Evolutionary conservation across 805 yeast species (phyloP).

Genomic region (Debaryomyces maramus): DNA sequence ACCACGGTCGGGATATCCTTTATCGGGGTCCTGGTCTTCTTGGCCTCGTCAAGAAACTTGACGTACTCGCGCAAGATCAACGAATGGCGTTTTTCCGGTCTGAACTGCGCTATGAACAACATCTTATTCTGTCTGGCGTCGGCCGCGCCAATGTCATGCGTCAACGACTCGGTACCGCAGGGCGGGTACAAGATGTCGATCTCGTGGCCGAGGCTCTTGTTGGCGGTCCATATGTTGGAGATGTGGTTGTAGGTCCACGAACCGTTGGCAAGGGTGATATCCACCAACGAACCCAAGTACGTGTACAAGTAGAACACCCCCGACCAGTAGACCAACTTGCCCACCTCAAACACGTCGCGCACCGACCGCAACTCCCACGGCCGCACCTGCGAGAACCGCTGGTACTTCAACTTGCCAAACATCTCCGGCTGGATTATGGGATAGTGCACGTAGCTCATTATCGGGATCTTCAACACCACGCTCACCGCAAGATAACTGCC

Average conservation of each 20-base stretch:
- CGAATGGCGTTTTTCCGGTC: conserved; percentile 91
- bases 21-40: conserved; percentile 15
- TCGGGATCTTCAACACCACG: conserved; percentile 63
- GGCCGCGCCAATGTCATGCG: conserved; percentile 11
- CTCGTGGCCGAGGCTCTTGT: conserved; percentile 20
- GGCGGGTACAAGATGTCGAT: conserved; percentile 79
- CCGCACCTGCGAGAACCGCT: conserved; percentile 14
- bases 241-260: conserved; percentile 91
- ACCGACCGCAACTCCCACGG: conserved; percentile 18
- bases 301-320: conserved; percentile 62
- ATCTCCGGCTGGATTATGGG: conserved; percentile 89
- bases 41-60: conserved; percentile 41
- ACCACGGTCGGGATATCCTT: conserved; percentile 54
- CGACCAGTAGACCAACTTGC: conserved; percentile 69
- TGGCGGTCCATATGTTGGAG: conserved; percentile 57
- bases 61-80: conserved; percentile 66
- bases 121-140: conserved; percentile 36
- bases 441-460: conserved; percentile 88
- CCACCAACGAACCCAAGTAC: conserved; percentile 64
- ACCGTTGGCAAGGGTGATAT: conserved; percentile 73
- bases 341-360: conserved; percentile 33
- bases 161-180: conserved; percentile 64
- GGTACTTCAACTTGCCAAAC: conserved; percentile 58
- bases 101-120: conserved; percentile 82
- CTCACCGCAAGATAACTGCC: conserved; percentile 72